Evolutionary conservation across 2,329 filamentous ascomycete genomes (phyloP).

Genomic region (Epichloe glyceriae): DNA sequence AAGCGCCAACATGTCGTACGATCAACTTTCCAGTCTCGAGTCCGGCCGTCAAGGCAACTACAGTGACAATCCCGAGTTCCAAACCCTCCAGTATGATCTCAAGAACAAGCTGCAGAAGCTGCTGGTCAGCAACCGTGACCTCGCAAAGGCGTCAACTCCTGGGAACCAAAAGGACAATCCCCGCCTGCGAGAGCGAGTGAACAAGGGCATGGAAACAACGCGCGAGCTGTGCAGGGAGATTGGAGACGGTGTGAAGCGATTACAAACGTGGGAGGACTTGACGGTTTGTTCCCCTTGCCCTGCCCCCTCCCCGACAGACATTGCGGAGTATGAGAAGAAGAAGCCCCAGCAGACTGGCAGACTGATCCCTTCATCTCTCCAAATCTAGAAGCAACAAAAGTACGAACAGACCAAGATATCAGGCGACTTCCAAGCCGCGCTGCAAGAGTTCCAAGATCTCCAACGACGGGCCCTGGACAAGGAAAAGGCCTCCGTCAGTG

Average conservation of each 20-base stretch:
- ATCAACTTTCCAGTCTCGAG: conserved; percentile 74
- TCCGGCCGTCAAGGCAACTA: conserved; percentile 67
- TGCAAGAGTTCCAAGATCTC: conserved; percentile 85
- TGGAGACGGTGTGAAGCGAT: conserved; percentile 84
- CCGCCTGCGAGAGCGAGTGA: conserved; percentile 78
- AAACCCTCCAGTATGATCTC: conserved; percentile 65
- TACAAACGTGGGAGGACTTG: conserved; percentile 76
- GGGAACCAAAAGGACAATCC: conserved; percentile 87
- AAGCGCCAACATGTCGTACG: conserved; percentile 63
- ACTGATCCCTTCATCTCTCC: not conserved
- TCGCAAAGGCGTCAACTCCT: conserved; percentile 77
- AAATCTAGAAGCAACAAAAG: conserved; percentile 85
- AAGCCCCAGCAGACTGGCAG: not conserved
- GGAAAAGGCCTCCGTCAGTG: conserved; percentile 72
- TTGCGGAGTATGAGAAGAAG: not conserved
- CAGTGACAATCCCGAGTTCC: conserved; percentile 85
- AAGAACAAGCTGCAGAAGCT: conserved; percentile 83
- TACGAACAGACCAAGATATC: conserved; percentile 94
- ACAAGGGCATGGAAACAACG: conserved; percentile 76
- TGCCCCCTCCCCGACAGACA: not conserved
- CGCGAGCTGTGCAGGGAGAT: conserved; percentile 79
- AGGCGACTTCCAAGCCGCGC: conserved; percentile 78
- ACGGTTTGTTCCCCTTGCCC: conserved; percentile 40
- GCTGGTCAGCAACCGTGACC: conserved; percentile 73
- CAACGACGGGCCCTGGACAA: conserved; percentile 86